Evolutionary conservation across 2,329 filamentous ascomycete genomes (phyloP), one percentile per base, ranked within the genome.

Genomic region (Salinomyces thailandicus): DNA sequence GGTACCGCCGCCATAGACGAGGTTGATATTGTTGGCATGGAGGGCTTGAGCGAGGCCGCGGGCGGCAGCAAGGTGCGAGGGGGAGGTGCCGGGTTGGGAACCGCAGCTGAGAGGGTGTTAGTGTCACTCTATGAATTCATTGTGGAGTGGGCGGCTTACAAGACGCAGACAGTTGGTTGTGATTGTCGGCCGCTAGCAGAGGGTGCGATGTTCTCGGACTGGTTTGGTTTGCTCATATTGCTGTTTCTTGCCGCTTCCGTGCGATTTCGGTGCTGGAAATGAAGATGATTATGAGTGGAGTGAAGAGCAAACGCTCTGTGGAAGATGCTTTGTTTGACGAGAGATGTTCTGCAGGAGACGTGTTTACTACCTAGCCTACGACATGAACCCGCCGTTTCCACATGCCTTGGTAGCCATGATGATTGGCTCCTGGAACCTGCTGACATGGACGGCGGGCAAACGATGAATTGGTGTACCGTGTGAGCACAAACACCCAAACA

Each of bases 1-100:
- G 2, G 89, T 96, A 54, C 91, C 91, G 49, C 91, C 91, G 36
- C 42, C 42, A 32, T 96, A 98, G 46, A 96, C 86, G 29, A 98
- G 76, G 7, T 75, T 72, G 52, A 93, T 85, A 58, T 84, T 78
- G 54, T 82, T 73, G 34, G 73, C 70, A 57, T 86, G 81, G 64
- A 96, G 81, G 46, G 72, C 69, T 20, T 67, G 67, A 37, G 81
- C 89, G 11, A 96, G 77, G 18, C 31, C 31, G 31, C 34, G 35
- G 2, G 91, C 91, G 5, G 85, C 79, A 58, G 79, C 77, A 52
- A 93, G 63, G 61, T 95, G 85, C 4, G 71, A 71, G 11, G 84
- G 78, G 44, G 75, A 80, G 35, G 69, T 77, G 33, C 91, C 91
- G 12, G 72, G 61, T 6, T 76, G 80, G 35, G 91, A 77, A 55